Percentiles rank a stretch among this genome's conserved stretches.
Evolutionary conservation across 169 alveolate species (phyloP).

Genomic region (Plasmodium yoelii): DNA sequence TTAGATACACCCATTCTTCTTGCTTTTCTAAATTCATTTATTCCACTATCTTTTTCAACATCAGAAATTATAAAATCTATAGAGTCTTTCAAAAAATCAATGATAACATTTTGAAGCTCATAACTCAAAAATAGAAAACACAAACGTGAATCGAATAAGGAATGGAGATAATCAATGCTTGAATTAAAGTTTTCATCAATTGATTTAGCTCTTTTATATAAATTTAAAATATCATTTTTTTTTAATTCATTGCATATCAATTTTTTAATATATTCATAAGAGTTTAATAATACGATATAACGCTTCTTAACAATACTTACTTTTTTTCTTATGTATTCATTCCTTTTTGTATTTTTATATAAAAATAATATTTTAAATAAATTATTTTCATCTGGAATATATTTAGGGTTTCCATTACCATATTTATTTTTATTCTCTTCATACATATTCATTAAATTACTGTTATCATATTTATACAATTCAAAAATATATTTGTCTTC

Average conservation of each 20-base stretch:
- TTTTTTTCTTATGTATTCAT: constrained; percentile 3
- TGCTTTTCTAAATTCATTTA: too few species aligned
- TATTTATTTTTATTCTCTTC: not conserved
- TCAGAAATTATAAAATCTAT: too few species aligned
- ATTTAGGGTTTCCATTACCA: not conserved
- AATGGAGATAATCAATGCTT: constrained; percentile 54
- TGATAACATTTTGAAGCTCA: constrained; percentile 54
- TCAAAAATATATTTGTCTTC: constrained; percentile 29
- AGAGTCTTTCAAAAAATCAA: constrained; percentile 29
- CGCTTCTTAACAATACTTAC: constrained; percentile 10
- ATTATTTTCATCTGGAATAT: constrained; percentile 14
- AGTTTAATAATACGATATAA: constrained; percentile 13
- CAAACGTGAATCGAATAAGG: constrained; percentile 55
- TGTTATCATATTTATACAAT: not conserved
- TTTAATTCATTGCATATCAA: constrained; percentile 49
- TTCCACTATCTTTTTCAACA: too few species aligned
- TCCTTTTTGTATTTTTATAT: not conserved
- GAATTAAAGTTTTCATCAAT: constrained; percentile 44
- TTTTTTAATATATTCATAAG: constrained; percentile 54
- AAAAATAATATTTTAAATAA: constrained; percentile 5
- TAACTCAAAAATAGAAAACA: constrained; percentile 36
- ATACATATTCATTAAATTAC: not conserved
- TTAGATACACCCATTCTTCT: constrained; percentile 1
- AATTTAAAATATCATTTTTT: constrained; percentile 30
- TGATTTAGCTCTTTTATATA: constrained; percentile 47